Percentiles rank a stretch among this genome's conserved stretches.
phyloP scores from a whole-genome alignment of 2,329 filamentous ascomycete species.

The Cladophialophora exuberans region DNA sequence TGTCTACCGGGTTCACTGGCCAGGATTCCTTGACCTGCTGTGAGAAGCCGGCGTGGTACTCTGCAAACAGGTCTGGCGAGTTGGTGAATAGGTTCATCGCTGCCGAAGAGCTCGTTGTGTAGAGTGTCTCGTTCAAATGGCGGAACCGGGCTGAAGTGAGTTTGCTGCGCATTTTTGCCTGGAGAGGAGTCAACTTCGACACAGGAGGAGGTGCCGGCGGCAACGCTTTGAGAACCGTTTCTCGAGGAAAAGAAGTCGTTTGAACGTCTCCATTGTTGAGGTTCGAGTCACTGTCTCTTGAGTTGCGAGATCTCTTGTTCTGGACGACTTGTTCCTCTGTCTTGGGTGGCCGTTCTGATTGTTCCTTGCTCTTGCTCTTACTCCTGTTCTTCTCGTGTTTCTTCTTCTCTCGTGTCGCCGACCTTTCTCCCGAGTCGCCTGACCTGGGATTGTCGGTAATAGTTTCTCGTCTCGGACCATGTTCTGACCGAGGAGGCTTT shows the following conservation, averaged over 20 bases:
- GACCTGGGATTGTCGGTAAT: not conserved
- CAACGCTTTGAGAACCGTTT: slow-evolving; percentile 33
- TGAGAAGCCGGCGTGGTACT: slow-evolving; percentile 96
- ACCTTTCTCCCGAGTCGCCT: not conserved
- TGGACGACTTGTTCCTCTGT: not conserved
- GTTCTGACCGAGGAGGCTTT: slow-evolving; percentile 7
- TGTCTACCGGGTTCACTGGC: slow-evolving; percentile 94
- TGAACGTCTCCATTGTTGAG: slow-evolving; percentile 1
- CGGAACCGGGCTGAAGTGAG: slow-evolving; percentile 94
- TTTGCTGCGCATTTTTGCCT: slow-evolving; percentile 93
- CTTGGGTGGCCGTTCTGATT: not conserved
- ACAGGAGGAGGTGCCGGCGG: slow-evolving; percentile 49
- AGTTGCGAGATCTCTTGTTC: not conserved
- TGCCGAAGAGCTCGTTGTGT: slow-evolving; percentile 83
- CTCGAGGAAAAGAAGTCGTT: slow-evolving; percentile 3
- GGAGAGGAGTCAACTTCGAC: slow-evolving; percentile 82
- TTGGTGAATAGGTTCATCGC: slow-evolving; percentile 81
- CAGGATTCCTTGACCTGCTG: slow-evolving; percentile 88
- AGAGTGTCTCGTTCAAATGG: slow-evolving; percentile 94
- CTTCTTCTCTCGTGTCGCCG: not conserved
- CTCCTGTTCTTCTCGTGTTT: not conserved
- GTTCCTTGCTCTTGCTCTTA: not conserved
- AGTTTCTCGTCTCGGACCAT: not conserved
- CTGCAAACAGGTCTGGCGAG: slow-evolving; percentile 89
- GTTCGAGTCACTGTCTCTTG: not conserved